phyloP scores from a whole-genome alignment of 1,284 basidiomycete species.

The Pascua guehoae region DNA sequence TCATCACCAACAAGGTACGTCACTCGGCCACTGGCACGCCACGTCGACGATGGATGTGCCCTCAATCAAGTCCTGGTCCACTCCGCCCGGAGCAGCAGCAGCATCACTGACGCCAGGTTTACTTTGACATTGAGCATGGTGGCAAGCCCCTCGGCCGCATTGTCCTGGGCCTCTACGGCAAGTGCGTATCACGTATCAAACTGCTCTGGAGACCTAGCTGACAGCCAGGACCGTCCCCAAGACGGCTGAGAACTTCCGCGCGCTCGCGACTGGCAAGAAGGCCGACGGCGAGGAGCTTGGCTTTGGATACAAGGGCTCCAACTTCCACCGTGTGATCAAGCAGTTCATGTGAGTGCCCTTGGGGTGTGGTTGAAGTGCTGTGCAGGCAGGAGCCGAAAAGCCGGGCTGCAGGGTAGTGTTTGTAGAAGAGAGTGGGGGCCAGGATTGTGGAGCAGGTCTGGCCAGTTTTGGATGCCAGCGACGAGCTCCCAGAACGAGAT shows the following conservation, averaged over 20 bases:
- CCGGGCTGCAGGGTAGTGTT: neutral
- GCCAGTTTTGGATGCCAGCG: neutral
- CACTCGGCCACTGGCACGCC: no score
- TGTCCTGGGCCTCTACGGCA: slow-evolving; percentile 79
- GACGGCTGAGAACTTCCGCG: slow-evolving; percentile 67
- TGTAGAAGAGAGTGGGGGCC: neutral
- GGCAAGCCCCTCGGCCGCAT: slow-evolving; percentile 76
- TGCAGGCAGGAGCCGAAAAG: no score
- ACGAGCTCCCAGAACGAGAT: no score
- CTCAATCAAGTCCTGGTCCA: neutral
- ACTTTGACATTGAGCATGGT: slow-evolving; percentile 89
- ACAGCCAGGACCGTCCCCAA: slow-evolving; percentile 68
- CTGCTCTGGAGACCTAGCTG: neutral
- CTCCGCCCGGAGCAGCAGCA: no score
- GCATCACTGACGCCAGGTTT: slow-evolving; percentile 55
- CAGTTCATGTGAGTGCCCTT: slow-evolving; percentile 58
- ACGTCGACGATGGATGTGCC: neutral
- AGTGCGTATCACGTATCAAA: slow-evolving; percentile 39
- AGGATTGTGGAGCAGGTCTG: neutral
- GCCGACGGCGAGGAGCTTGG: slow-evolving; percentile 73
- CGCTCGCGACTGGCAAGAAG: slow-evolving; percentile 66
- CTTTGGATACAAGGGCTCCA: slow-evolving; percentile 66
- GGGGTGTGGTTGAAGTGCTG: neutral
- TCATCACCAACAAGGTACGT: slow-evolving; percentile 70
- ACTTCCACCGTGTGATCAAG: slow-evolving; percentile 68